Evolutionary conservation across 495 filamentous ascomycete genomes (phyloP).

Genomic region (Xylaria scruposa): DNA sequence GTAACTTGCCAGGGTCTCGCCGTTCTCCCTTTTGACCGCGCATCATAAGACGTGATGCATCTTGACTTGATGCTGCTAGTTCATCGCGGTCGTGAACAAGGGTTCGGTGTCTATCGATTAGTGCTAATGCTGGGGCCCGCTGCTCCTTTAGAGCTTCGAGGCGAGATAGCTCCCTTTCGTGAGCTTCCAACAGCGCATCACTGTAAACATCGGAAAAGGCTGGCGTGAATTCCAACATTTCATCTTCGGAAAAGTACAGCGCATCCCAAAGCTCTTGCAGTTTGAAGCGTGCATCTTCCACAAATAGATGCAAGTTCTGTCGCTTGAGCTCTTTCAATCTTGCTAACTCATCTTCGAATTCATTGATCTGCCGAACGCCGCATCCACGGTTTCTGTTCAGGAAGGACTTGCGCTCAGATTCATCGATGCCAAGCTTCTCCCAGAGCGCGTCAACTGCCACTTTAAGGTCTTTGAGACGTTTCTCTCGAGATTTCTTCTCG

Average conservation of each 20-base stretch:
- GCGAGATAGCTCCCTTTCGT: slow-evolving; percentile 86
- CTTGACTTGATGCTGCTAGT: slow-evolving; percentile 84
- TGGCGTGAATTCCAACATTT: slow-evolving; percentile 96
- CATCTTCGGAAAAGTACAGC: slow-evolving; percentile 93
- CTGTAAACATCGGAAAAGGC: slow-evolving; percentile 89
- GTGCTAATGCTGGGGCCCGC: slow-evolving; percentile 78
- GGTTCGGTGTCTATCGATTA: slow-evolving; percentile 83
- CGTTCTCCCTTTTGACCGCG: slow-evolving; percentile 88
- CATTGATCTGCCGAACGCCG: slow-evolving; percentile 86
- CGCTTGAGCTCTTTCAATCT: slow-evolving; percentile 90
- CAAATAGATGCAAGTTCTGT: slow-evolving; percentile 92
- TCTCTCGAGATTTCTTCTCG: slow-evolving; percentile 91
- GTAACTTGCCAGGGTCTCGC: slow-evolving; percentile 91
- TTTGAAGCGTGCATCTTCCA: slow-evolving; percentile 88
- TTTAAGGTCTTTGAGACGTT: slow-evolving; percentile 77
- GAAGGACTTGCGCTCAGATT: slow-evolving; percentile 82
- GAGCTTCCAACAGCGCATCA: slow-evolving; percentile 85
- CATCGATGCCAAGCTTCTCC: slow-evolving; percentile 85
- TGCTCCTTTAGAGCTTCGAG: slow-evolving; percentile 86
- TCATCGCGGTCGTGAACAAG: slow-evolving; percentile 89
- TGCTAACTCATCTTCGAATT: slow-evolving; percentile 87
- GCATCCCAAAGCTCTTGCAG: slow-evolving; percentile 94
- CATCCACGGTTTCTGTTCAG: slow-evolving; percentile 73
- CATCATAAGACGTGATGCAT: slow-evolving; percentile 89
- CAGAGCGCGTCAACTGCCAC: slow-evolving; percentile 79